Evolutionary conservation across 768 basidiomycete genomes (phyloP).

Genomic region (Trametes meyenii): DNA sequence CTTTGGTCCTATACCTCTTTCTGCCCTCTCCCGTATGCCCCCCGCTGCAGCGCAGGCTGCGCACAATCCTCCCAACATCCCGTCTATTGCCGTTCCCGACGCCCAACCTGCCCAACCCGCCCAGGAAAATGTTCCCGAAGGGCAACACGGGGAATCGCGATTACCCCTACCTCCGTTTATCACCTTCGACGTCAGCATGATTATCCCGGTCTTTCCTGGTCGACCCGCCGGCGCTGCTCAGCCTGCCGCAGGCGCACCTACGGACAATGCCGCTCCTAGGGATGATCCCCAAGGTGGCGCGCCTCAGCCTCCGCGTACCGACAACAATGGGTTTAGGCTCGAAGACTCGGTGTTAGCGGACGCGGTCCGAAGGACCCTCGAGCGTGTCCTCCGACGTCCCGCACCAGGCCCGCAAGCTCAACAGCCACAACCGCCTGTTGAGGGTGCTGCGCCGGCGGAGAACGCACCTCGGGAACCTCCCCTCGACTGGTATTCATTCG

Average conservation of each 20-base stretch:
- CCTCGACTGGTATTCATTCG: constrained; percentile 14
- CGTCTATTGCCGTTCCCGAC: neutral
- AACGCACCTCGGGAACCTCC: constrained; percentile 2
- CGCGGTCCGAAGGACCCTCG: constrained; percentile 15
- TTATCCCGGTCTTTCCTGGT: constrained; percentile 25
- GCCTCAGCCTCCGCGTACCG: constrained; percentile 13
- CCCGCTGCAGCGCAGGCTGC: neutral
- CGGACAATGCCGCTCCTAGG: neutral
- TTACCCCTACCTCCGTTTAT: constrained; percentile 20
- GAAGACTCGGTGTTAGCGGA: constrained; percentile 18
- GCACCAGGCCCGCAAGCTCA: constrained; percentile 18
- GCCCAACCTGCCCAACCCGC: neutral
- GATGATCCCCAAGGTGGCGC: constrained; percentile 3
- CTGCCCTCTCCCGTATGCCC: neutral
- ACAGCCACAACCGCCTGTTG: constrained; percentile 3
- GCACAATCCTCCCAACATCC: neutral
- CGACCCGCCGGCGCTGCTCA: constrained; percentile 8
- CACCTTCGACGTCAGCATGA: constrained; percentile 28
- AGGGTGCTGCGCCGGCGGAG: neutral
- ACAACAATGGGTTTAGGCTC: constrained; percentile 17
- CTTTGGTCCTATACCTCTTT: constrained; percentile 9
- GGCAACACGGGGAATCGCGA: constrained; percentile 2
- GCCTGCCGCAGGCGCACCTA: constrained; percentile 2
- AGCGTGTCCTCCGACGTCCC: constrained; percentile 14
- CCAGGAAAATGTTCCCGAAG: neutral